These are phyloP conservation scores for Ogataea chonburiensis DNA, from an alignment of 805 yeast species.

Conservation along the genomic window DNA sequence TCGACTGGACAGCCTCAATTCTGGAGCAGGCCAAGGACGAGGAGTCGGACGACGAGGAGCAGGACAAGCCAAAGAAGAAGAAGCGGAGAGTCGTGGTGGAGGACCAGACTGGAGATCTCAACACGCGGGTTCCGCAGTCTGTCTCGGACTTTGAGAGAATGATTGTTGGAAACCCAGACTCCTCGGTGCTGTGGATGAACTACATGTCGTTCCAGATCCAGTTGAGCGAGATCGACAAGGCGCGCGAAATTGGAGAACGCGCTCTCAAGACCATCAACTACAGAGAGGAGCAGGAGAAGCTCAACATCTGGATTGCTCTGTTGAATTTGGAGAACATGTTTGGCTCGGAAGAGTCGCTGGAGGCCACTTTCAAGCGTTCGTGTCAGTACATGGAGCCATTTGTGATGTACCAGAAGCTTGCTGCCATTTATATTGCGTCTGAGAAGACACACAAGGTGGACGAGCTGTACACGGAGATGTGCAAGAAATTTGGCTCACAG, in stretches of 20 bases:
- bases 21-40: constrained; percentile 73
- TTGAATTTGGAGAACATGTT: constrained; percentile 91
- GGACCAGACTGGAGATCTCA: constrained; percentile 83
- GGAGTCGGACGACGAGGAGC: constrained; percentile 50
- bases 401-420: constrained; percentile 75
- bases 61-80: constrained; percentile 43
- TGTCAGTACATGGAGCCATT: constrained; percentile 90
- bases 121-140: constrained; percentile 87
- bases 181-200: constrained; percentile 95
- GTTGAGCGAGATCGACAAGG: constrained; percentile 89
- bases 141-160: constrained; percentile 89
- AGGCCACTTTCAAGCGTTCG: constrained; percentile 77
- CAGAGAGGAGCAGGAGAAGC: constrained; percentile 89
- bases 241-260: constrained; percentile 88
- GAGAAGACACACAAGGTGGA: constrained; percentile 74
- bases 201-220: constrained; percentile 98
- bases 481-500: constrained; percentile 76
- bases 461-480: constrained; percentile 59
- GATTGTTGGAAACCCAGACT: constrained; percentile 87
- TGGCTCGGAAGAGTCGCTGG: constrained; percentile 81
- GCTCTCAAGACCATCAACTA: constrained; percentile 87
- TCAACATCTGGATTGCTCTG: constrained; percentile 94
- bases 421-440: constrained; percentile 69
- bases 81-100: constrained; percentile 45
- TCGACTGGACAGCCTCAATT: constrained; percentile 94